Conservation (phyloP, 1,284 basidiomycete species). For the Cryptococcus depauperatus region DNA sequence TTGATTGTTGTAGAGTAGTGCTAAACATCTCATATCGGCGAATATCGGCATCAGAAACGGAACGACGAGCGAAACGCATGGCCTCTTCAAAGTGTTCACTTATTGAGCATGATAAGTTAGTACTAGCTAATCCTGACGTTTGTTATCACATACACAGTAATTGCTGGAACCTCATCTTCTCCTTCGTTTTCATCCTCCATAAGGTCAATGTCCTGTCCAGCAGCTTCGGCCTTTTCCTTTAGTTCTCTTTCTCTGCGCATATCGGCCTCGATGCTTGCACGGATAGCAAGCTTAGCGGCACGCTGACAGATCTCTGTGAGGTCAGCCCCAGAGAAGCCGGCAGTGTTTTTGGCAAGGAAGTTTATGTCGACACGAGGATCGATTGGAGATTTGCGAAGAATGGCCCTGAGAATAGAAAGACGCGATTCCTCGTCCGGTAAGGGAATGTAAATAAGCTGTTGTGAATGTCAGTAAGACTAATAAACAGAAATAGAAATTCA, state of each 20-base stretch:
- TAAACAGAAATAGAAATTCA: slow-evolving; percentile 9
- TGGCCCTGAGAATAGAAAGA: slow-evolving; percentile 81
- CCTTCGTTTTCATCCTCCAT: slow-evolving; percentile 47
- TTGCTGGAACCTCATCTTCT: slow-evolving; percentile 93
- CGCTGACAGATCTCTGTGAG: slow-evolving; percentile 97
- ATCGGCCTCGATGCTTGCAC: slow-evolving; percentile 89
- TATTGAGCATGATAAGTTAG: neutral
- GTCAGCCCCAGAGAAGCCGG: slow-evolving; percentile 99
- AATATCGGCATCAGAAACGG: slow-evolving; percentile 90
- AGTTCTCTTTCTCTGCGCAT: slow-evolving; percentile 72
- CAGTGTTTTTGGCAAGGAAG: slow-evolving; percentile 88
- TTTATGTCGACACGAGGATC: slow-evolving; percentile 73
- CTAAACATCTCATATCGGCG: slow-evolving; percentile 50
- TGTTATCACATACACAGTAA: slow-evolving; percentile 56
- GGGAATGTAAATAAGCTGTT: slow-evolving; percentile 87
- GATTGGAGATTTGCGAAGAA: slow-evolving; percentile 87
- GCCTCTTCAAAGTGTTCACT: slow-evolving; percentile 89
- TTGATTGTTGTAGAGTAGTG: slow-evolving; percentile 41
- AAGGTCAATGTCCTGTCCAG: slow-evolving; percentile 60
- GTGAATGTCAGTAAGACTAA: slow-evolving; percentile 42
- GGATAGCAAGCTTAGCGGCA: slow-evolving; percentile 80
- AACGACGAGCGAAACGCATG: slow-evolving; percentile 60
- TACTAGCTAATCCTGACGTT: neutral
- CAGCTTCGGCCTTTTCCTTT: slow-evolving; percentile 69
- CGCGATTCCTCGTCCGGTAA: slow-evolving; percentile 89